Base-by-base conservation (phyloP, 2,329 filamentous ascomycete species). In the Ophiostoma ulmi region DNA sequence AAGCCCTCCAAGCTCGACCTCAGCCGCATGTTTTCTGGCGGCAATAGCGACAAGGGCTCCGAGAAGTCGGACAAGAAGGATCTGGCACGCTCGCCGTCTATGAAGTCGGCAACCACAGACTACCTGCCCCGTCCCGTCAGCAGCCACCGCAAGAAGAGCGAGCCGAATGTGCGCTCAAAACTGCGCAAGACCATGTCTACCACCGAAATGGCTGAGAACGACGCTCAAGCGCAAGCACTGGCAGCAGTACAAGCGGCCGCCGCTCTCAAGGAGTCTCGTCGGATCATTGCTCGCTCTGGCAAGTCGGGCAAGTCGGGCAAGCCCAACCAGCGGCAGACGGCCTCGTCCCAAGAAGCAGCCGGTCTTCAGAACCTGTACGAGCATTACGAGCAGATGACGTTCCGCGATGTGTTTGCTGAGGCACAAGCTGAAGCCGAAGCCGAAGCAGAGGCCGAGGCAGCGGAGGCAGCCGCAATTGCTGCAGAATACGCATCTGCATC, bases 361-460 rank as follows among this genome's bases (percentile, higher is more conserved):
- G 82, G 81, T 2, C 76, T 87, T 31, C 80, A 84, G 63, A 83
- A 83, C 69, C 78, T 88, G 3, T 87, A 88, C 74, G 80, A 86
- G 70, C 85, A 88, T 74, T 87, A 88, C 74, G 86, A 88, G 76
- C 82, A 86, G 73, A 84, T 83, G 80, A 83, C 84, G 0, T 83
- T 85, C 71, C 82, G 82, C 17, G 77, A 84, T 55, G 77, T 82
- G 2, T 76, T 80, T 61, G 75, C 75, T 55, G 77, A 72, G 5
- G 58, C 67, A 14, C 55, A 70, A 7, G 63, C 48, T 3, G 66
- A 68, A 44, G 61, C 64, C 2, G 61, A 65, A 10, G 68, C 68
- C 0, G 68, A 70, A 20, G 58, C 39, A 1, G 61, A 65, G n/a
- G 22, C 41, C 8, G 35, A 55, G 13, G 63, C 35, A 0, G 44